These are phyloP conservation scores for Zoysia japonica DNA, from an alignment of 176 grass and related monocot genomes.

Conservation along the genomic window DNA sequence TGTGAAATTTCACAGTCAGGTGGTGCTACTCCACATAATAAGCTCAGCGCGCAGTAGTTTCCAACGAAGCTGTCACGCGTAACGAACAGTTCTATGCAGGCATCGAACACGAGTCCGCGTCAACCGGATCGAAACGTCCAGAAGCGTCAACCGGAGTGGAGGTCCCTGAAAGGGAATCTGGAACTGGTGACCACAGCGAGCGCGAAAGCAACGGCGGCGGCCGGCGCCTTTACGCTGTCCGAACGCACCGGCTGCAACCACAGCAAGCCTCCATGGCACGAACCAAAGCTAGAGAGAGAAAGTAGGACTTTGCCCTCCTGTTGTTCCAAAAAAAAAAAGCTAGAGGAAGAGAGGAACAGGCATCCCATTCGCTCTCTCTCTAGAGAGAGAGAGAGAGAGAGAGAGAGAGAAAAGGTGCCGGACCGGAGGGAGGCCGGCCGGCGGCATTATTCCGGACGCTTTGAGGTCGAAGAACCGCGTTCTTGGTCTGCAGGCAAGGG, in stretches of 20 bases:
- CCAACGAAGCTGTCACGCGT: not conserved
- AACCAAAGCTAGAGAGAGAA: slow-evolving; percentile 10
- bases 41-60: not conserved
- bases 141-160: not conserved
- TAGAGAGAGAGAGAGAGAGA: not conserved
- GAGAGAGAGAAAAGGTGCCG: not conserved
- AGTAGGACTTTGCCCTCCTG: too few species aligned
- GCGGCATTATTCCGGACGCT: not conserved
- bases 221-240: slow-evolving; percentile 29
- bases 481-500: slow-evolving; percentile 10
- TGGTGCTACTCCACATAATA: not conserved
- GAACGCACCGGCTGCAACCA: not conserved
- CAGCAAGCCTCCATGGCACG: slow-evolving; percentile 7
- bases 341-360: too few species aligned
- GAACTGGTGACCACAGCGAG: slow-evolving; percentile 10
- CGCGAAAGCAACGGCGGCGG: slow-evolving; percentile 17
- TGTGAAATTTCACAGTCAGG: not conserved
- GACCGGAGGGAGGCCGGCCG: not conserved
- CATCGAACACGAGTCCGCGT: not conserved
- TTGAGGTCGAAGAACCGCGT: not conserved
- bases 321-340: too few species aligned
- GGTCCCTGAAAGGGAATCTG: slow-evolving; percentile 35
- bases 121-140: not conserved
- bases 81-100: not conserved
- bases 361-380: too few species aligned